Conservation (phyloP, 2,329 filamentous ascomycete genomes). For the Arthroderma sp. region DNA sequence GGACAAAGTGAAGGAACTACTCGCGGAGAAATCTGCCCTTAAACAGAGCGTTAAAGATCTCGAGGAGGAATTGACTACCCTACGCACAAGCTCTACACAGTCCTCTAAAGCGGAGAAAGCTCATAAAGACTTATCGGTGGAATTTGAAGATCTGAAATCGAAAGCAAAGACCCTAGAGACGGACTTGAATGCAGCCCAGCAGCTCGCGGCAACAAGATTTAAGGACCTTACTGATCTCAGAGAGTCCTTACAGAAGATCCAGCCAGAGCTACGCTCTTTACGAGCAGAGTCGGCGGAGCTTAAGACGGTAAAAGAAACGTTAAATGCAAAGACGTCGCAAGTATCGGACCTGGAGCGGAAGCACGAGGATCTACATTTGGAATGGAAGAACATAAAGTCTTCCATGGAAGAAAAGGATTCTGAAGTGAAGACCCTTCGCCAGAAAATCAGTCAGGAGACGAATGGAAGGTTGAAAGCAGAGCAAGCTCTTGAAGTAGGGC, state of each 20-base stretch:
- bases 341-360: slow-evolving; percentile 66
- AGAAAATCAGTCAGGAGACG: slow-evolving; percentile 65
- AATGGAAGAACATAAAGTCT: slow-evolving; percentile 58
- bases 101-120: slow-evolving; percentile 41
- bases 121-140: slow-evolving; percentile 44
- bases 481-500: slow-evolving; percentile 60
- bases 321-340: slow-evolving; percentile 51
- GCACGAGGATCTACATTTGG: slow-evolving; percentile 68
- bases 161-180: slow-evolving; percentile 61
- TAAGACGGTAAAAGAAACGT: slow-evolving; percentile 62
- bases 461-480: slow-evolving; percentile 61
- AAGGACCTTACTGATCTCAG: slow-evolving; percentile 74
- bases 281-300: slow-evolving; percentile 65
- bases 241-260: slow-evolving; percentile 68
- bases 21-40: slow-evolving; percentile 55
- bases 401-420: slow-evolving; percentile 60
- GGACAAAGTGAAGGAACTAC: slow-evolving; percentile 58
- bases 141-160: slow-evolving; percentile 59
- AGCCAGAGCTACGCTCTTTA: slow-evolving; percentile 70
- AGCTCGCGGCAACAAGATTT: slow-evolving; percentile 75
- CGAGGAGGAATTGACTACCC: slow-evolving; percentile 55
- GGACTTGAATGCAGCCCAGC: slow-evolving; percentile 73
- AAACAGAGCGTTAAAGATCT: slow-evolving; percentile 53
- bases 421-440: slow-evolving; percentile 65
- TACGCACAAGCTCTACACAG: slow-evolving; percentile 39